phyloP scores from a whole-genome alignment of 164 flowering plant species.

The Brasenia schreberi region DNA sequence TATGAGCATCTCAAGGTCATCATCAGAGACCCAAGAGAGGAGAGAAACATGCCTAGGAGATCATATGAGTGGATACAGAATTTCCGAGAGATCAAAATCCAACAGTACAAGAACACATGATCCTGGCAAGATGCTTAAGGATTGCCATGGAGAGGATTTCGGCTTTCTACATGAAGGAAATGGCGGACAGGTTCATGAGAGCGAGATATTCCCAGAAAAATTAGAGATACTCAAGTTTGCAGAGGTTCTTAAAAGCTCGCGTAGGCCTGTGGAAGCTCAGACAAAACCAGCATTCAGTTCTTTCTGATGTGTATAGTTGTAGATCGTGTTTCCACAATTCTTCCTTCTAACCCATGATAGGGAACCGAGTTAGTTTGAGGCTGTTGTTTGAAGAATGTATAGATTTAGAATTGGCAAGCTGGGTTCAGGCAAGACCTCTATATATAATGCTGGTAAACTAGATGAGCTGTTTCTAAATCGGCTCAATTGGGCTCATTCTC shows the following conservation, averaged over 20 bases:
- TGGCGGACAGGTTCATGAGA: neutral
- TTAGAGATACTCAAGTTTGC: slow-evolving; percentile 53
- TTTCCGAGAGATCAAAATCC: neutral
- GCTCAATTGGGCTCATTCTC: no score
- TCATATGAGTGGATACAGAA: neutral
- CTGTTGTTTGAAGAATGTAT: no score
- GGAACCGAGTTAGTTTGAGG: no score
- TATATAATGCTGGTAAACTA: no score
- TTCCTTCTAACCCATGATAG: no score
- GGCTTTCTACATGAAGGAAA: neutral
- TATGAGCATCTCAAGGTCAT: neutral
- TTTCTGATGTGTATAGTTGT: neutral
- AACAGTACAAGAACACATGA: neutral
- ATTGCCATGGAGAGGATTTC: neutral
- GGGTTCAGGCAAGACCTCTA: no score
- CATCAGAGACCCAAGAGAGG: neutral
- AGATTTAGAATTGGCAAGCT: no score
- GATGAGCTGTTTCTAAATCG: no score
- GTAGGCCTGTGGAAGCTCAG: neutral
- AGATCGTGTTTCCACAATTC: no score
- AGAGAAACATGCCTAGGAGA: neutral
- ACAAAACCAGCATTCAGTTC: neutral
- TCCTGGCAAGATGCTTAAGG: neutral
- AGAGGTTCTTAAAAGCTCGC: slow-evolving; percentile 34
- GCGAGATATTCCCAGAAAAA: slow-evolving; percentile 15